Base-by-base conservation (phyloP, 192 early-diverging fungal species). In the Coemansia sp. region DNA sequence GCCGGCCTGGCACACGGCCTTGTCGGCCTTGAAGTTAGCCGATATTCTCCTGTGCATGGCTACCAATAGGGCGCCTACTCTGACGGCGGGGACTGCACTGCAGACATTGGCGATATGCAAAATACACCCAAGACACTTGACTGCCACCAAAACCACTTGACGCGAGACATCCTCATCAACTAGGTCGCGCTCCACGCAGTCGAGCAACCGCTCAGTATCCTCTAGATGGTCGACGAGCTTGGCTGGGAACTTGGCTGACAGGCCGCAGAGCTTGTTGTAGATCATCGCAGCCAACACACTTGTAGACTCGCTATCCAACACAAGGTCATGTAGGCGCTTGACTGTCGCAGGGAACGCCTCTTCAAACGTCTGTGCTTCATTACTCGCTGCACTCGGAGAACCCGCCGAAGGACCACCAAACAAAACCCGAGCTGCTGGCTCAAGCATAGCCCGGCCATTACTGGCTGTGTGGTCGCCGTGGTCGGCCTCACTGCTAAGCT, bases 81-180 rank as follows among this genome's bases (percentile, higher is more conserved):
- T 50, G 39, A 33, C 44, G 19, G 63, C 66, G 0, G 35, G 53
- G 11, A 42, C 68, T 4, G 65, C 52, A 6, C 32, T 50, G 58
- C 69, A 68, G 11, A 69, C 49, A 4, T 13, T 38, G 28, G 68
- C 66, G n/a, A 52, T 62, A 53, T 82, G 72, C 11, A 76, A 49
- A 62, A 64, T 38, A 21, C 72, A 74, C 4, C 75, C 75, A n/a
- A 74, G 58, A 43, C 80, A 82, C 30, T 69, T 74, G 1, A 61
- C 38, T 10, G 72, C 75, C 23, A 72, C 72, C 46, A 82, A 28
- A 9, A 74, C 49, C 42, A 65, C 53, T 1, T 44, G 32, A 30
- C 67, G 58, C 7, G 63, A 30, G 26, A 52, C 21, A 0, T 14
- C 55, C 3, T 10, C 30, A 44, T 64, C 39, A 5, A 35, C 10